A percentile compares a stretch with the other conserved stretches of the same genome.
phyloP scores from a whole-genome alignment of 345 rosid species.

The Aethionema arabicum region DNA sequence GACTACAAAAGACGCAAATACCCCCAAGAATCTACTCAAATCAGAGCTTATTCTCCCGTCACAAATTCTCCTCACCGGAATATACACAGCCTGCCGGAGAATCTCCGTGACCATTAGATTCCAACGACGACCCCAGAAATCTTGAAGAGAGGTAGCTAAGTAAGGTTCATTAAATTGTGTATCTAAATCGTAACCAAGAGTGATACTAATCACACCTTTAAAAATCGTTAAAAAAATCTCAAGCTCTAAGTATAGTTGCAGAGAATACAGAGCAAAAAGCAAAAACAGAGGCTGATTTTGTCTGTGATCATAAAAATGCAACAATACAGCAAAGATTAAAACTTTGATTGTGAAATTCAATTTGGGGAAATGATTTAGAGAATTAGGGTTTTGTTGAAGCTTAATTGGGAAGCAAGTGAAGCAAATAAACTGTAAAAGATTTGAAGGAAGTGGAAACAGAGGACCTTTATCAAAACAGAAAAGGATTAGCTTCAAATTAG shows the following conservation, averaged over 20 bases:
- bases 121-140: constrained; percentile 80
- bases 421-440: constrained; percentile 40
- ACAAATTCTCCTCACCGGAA: not conserved
- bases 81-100: constrained; percentile 46
- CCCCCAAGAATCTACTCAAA: not conserved
- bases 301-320: constrained; percentile 30
- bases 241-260: constrained; percentile 43
- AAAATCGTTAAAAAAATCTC: constrained; percentile 43
- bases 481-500: constrained; percentile 50
- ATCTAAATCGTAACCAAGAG: constrained; percentile 41
- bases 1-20: constrained; percentile 20
- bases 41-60: not conserved
- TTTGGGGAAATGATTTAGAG: constrained; percentile 20
- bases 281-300: constrained; percentile 38
- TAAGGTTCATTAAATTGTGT: constrained; percentile 57
- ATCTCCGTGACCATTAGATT: constrained; percentile 55
- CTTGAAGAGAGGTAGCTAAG: constrained; percentile 59
- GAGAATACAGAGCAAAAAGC: constrained; percentile 29
- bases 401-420: constrained; percentile 60
- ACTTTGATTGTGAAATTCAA: constrained; percentile 38
- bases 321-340: constrained; percentile 33
- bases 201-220: constrained; percentile 36
- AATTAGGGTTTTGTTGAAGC: constrained; percentile 27
- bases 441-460: constrained; percentile 31
- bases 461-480: constrained; percentile 52